These are phyloP conservation scores for Sesbania bispinosa DNA, from an alignment of 306 rosid genomes.

Conservation along the genomic window DNA sequence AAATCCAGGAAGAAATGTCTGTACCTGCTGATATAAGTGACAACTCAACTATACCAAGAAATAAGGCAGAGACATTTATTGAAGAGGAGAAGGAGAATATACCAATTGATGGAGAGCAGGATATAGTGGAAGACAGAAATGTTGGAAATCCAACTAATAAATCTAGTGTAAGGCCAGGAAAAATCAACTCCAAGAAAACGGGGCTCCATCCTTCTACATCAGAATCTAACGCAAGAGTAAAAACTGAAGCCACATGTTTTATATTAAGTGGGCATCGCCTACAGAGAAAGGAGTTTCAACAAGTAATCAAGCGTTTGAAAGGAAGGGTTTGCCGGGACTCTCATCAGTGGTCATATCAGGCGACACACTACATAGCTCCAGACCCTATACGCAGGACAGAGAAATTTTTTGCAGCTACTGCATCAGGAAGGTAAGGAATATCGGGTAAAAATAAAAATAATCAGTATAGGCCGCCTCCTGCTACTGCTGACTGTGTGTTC, in stretches of 20 bases:
- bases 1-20: constrained; percentile 24
- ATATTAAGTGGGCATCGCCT: constrained; percentile 73
- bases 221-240: constrained; percentile 30
- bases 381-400: constrained; percentile 84
- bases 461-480: neutral
- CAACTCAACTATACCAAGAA: constrained; percentile 9
- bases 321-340: constrained; percentile 84
- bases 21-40: constrained; percentile 37
- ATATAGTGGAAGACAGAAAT: constrained; percentile 12
- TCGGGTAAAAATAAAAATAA: neutral
- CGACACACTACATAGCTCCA: constrained; percentile 80
- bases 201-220: constrained; percentile 15
- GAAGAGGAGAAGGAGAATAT: constrained; percentile 72
- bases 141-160: constrained; percentile 30
- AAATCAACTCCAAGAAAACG: constrained; percentile 24
- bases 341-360: constrained; percentile 97
- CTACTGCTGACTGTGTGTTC: neutral
- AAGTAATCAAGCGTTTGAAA: constrained; percentile 63
- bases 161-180: constrained; percentile 27
- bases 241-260: constrained; percentile 55
- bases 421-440: constrained; percentile 78
- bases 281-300: constrained; percentile 78
- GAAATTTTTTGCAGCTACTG: constrained; percentile 91
- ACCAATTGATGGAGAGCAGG: constrained; percentile 41
- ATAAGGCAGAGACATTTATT: constrained; percentile 21